Evolutionary conservation across 2,329 filamentous ascomycete species (phyloP).

Genomic region (Elsinoe necatrix): DNA sequence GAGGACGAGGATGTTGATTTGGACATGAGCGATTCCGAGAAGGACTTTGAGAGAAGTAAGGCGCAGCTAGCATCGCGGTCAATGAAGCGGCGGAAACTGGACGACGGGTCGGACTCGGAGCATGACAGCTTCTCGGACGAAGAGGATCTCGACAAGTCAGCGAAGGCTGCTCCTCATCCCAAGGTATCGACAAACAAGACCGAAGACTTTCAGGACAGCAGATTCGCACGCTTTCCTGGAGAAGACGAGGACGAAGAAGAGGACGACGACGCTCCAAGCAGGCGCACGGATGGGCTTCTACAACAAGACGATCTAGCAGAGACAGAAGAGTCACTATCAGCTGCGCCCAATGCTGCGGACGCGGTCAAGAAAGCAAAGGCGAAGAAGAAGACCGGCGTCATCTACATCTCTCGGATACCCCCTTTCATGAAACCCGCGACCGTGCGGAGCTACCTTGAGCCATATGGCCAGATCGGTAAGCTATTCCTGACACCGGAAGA

Average conservation of each 20-base stretch:
- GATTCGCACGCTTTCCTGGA: conserved; percentile 11
- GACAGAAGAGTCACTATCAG: conserved; percentile 16
- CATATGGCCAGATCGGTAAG: conserved; percentile 56
- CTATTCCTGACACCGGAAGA: conserved; percentile 75
- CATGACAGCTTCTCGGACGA: conserved; percentile 25
- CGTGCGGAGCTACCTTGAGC: conserved; percentile 63
- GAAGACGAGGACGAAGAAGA: conserved; percentile 10
- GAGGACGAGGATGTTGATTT: conserved; percentile 35
- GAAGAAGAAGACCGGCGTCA: conserved; percentile 65
- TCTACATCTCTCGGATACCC: conserved; percentile 76
- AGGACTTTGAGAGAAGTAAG: conserved; percentile 53
- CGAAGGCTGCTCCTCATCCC: conserved; percentile 17
- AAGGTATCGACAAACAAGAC: conserved; percentile 13
- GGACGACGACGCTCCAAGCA: conserved; percentile 20
- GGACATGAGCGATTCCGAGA: conserved; percentile 37
- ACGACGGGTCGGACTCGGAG: conserved; percentile 30
- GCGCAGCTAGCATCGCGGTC: conserved; percentile 41
- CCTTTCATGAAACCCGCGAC: conserved; percentile 83
- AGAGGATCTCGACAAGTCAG: conserved; percentile 20
- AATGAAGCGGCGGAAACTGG: conserved; percentile 56
- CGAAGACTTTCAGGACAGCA: conserved; percentile 17
- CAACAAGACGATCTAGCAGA: conserved; percentile 22
- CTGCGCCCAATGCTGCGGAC: conserved; percentile 54
- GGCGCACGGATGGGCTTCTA: conserved; percentile 20
- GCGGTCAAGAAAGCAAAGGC: conserved; percentile 56